Conservation (phyloP, 148 eudicot species). For the Amaranthus cruentus region DNA sequence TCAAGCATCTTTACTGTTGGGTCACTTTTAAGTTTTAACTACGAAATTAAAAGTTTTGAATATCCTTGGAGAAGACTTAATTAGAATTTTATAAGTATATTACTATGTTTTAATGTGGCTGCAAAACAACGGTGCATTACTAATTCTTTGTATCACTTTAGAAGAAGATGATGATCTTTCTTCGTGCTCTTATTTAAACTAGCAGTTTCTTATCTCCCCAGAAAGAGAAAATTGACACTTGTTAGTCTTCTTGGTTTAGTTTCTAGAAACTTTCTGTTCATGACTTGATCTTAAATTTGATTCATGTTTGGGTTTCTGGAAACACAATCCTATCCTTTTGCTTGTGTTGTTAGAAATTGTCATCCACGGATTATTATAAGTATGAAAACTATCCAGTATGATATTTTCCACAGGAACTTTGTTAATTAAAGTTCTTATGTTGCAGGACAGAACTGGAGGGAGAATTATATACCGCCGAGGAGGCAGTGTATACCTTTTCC, state of each 20-base stretch:
- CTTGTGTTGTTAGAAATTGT: background rate
- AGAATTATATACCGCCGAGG: slow-evolving; percentile 70
- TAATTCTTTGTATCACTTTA: background rate
- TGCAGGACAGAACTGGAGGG: slow-evolving; percentile 94
- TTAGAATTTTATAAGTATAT: background rate
- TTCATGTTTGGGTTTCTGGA: background rate
- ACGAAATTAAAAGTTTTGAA: background rate
- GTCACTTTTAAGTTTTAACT: background rate
- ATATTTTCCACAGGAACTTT: slow-evolving; percentile 3
- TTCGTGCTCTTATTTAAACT: background rate
- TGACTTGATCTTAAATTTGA: background rate
- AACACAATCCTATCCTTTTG: background rate
- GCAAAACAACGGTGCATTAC: slow-evolving; percentile 1
- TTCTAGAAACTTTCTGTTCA: background rate
- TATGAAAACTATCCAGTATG: background rate
- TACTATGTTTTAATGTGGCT: background rate
- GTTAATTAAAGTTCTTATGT: slow-evolving; percentile 7
- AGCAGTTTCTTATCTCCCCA: background rate
- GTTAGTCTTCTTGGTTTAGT: background rate
- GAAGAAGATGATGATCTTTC: background rate
- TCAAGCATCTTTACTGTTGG: background rate
- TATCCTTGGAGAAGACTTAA: background rate
- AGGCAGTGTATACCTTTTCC: slow-evolving; percentile 77
- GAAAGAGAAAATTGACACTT: background rate
- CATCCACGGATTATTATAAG: background rate